Evolutionary conservation across 2,329 filamentous ascomycete genomes (phyloP), one percentile per base, ranked within the genome.

Genomic region (Neurospora crassa): DNA sequence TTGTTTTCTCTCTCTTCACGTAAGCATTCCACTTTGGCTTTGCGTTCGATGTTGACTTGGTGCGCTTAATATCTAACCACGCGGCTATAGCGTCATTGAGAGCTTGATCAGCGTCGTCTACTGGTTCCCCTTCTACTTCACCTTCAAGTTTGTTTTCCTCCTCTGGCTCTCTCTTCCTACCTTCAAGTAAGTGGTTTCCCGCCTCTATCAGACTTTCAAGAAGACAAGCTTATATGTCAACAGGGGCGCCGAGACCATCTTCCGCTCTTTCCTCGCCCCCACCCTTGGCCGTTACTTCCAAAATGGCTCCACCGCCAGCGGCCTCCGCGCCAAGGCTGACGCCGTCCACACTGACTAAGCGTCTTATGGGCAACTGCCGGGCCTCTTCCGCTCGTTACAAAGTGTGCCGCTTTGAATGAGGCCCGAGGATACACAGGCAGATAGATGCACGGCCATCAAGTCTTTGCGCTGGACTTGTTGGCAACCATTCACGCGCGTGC

Each of bases 71-170:
- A 41, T 67, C 73, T 75, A 72, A 76, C 73, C 40, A 6, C 5
- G 18, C 45, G 11, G 3, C 43, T 68, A 16, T 76, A 90, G 87
- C 74, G 91, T 96, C 68, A 80, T 93, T 77, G 93, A 96, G 87
- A 94, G 91, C 82, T 87, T 92, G 73, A 84, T 96, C 79, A 94
- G 88, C 83, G 91, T 93, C 74, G 92, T 95, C 74, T 96, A 96
- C 88, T 96, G 92, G 92, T 93, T 96, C 86, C 92, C 96, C 80
- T 99, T 99, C 87, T 99, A 99, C 91, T 99, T 93, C 85, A 95
- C 94, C 81, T 98, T 99, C 92, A 99, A 99, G 89, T 97, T 99
- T 81, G 86, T 96, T 80, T 92, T 98, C 82, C 88, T 98, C 78
- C 90, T 99, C 82, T 99, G 96, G 96, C 94, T 99, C 85, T 90